Base-by-base conservation (phyloP, 164 flowering plant species). In the Vitis cinerea region DNA sequence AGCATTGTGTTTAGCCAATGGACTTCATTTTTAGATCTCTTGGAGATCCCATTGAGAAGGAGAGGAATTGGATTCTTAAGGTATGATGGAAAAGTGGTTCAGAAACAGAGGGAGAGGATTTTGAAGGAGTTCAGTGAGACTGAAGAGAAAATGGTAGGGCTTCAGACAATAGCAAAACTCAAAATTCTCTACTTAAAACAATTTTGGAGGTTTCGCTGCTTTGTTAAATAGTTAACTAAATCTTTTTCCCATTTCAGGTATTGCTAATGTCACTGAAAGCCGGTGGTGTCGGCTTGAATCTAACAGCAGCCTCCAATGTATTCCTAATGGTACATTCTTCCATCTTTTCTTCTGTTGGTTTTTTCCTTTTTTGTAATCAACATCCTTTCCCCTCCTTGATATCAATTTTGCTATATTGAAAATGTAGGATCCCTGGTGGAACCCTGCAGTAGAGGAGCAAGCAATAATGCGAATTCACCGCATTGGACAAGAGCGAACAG, bases 361-460 rank as follows among this genome's bases (percentile, higher is more conserved):
- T 10, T 29, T 7, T 4, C 10, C 10, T 49, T 4, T 13, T n/a
- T 57, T 10, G 23, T 10, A 55, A 0, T 16, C 16, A 50, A 55
- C n/a, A 44, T 47, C 12, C 19, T 70, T 61, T 37, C 44, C 15
- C 47, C 29, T 31, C 55, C 7, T 11, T 49, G 63, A 17, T 31
- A 9, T 47, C 31, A 65, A 31, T 29, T 49, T 65, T 17, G 19
- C 57, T 63, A 15, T 19, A 53, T 16, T 56, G 7, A 6, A 37
- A 37, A 27, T 66, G 61, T 65, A 92, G 97, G 95, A 92, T 83
- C 97, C 97, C 44, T 92, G 97, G 95, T 92, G 97, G 97, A 92
- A 92, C 74, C 97, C 97, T n/a, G 95, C 95, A 3, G 95, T 88
- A 3, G 95, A 92, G 77, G 97, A 92, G 79, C 97, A 88, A 77